These are phyloP conservation scores for Diaporthe helianthi DNA, from an alignment of 2,329 filamentous ascomycete species.

Conservation along the genomic window DNA sequence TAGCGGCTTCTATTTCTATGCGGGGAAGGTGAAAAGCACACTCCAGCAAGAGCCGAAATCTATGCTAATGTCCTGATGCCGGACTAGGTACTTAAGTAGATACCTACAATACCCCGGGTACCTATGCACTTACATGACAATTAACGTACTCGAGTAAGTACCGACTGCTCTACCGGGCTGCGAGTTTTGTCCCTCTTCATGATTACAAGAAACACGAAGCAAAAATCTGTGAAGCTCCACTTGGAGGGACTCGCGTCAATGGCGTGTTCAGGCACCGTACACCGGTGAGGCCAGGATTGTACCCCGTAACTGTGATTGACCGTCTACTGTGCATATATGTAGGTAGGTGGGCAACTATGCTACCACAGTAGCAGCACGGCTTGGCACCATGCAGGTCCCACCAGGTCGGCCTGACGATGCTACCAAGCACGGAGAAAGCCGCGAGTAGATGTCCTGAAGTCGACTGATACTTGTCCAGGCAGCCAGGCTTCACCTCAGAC, in stretches of 20 bases:
- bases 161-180: not conserved
- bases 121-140: no score
- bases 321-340: no score
- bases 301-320: not conserved
- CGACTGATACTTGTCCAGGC: not conserved
- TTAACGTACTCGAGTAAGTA: no score
- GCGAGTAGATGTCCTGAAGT: conserved; percentile 8
- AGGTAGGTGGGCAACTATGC: no score
- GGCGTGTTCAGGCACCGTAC: not conserved
- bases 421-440: conserved; percentile 17
- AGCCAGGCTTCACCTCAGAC: not conserved
- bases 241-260: not conserved
- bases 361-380: no score
- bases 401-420: not conserved
- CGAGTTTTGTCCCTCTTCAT: not conserved
- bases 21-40: not conserved
- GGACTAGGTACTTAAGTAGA: not conserved
- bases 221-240: not conserved
- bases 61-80: conserved; percentile 2
- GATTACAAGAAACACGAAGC: not conserved
- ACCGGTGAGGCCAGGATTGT: not conserved
- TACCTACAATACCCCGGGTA: no score
- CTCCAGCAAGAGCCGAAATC: not conserved
- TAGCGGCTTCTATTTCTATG: not conserved
- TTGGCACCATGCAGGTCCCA: conserved; percentile 4